phyloP scores from a whole-genome alignment of 208 protist genomes.

The Crithidia bombi region DNA sequence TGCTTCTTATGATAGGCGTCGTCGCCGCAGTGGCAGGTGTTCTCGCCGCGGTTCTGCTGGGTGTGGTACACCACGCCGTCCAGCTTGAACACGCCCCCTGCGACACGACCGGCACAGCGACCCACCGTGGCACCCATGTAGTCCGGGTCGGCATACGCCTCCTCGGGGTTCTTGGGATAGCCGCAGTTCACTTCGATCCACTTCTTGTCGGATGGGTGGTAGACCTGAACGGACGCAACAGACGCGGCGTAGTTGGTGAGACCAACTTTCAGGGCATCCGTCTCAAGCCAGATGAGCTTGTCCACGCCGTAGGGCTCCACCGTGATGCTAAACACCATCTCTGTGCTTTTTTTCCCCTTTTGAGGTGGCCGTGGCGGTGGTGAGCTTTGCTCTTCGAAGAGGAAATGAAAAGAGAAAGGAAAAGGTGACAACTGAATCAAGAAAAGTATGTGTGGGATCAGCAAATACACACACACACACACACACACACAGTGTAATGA shows the following conservation, averaged over 20 bases:
- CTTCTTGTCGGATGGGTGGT: conserved; percentile 19
- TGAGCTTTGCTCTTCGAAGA: too few relatives aligned
- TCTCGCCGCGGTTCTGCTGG: conserved; percentile 26
- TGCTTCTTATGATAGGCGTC: conserved; percentile 70
- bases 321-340: conserved; percentile 35
- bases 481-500: too few relatives aligned
- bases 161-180: conserved; percentile 58
- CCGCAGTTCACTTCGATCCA: conserved; percentile 72
- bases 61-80: conserved; percentile 46
- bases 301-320: conserved; percentile 49
- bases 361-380: background rate
- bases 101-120: conserved; percentile 67
- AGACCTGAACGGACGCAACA: conserved; percentile 51
- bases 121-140: conserved; percentile 73
- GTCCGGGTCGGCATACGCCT: conserved; percentile 36
- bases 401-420: background rate
- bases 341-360: background rate
- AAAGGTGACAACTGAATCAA: background rate
- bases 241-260: conserved; percentile 63
- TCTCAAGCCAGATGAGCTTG: conserved; percentile 48
- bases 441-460: too few relatives aligned
- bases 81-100: conserved; percentile 47
- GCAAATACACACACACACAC: too few relatives aligned
- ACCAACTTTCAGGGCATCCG: conserved; percentile 38
- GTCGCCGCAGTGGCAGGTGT: conserved; percentile 63